Evolutionary conservation across 768 basidiomycete species (phyloP).

Genomic region (Crucibulum laeve): DNA sequence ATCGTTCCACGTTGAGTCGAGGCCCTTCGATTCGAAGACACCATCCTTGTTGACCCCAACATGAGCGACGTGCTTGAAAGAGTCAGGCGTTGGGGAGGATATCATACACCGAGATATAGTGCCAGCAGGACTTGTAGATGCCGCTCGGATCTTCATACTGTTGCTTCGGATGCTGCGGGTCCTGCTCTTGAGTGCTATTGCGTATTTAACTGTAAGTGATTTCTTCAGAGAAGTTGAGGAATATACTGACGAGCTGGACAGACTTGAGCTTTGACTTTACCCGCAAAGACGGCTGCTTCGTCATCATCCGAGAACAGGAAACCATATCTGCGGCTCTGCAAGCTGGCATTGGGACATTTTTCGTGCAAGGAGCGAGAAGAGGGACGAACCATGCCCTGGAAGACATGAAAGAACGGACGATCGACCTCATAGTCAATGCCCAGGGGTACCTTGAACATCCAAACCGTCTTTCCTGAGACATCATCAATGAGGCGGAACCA

Average conservation of each 20-base stretch:
- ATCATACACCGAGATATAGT: conserved; percentile 40
- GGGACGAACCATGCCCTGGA: conserved; percentile 73
- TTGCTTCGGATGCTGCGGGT: conserved; percentile 29
- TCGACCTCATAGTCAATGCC: conserved; percentile 74
- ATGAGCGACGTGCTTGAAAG: conserved; percentile 66
- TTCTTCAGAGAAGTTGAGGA: conserved; percentile 4
- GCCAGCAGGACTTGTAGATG: conserved; percentile 12
- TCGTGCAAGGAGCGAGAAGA: conserved; percentile 5
- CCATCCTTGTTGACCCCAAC: conserved; percentile 52
- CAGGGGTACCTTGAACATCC: conserved; percentile 62
- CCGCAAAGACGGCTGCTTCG: conserved; percentile 37
- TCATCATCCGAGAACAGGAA: conserved; percentile 48
- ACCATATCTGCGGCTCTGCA: conserved; percentile 47
- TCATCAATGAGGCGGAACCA: conserved; percentile 68
- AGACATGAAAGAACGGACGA: conserved; percentile 89
- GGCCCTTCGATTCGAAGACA: conserved; percentile 46
- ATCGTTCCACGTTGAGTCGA: conserved; percentile 50
- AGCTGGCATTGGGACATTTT: conserved; percentile 50
- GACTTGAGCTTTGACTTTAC: conserved; percentile 28
- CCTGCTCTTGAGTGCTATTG: conserved; percentile 19
- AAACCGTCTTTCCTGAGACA: conserved; percentile 53
- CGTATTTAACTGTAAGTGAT: conserved; percentile 4
- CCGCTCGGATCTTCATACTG: conserved; percentile 26
- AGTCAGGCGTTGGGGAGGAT: conserved; percentile 52
- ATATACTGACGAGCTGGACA: conserved; percentile 20